Base-by-base conservation (phyloP, 371 early-diverging fungal species). In the Haplosporangium sp. region DNA sequence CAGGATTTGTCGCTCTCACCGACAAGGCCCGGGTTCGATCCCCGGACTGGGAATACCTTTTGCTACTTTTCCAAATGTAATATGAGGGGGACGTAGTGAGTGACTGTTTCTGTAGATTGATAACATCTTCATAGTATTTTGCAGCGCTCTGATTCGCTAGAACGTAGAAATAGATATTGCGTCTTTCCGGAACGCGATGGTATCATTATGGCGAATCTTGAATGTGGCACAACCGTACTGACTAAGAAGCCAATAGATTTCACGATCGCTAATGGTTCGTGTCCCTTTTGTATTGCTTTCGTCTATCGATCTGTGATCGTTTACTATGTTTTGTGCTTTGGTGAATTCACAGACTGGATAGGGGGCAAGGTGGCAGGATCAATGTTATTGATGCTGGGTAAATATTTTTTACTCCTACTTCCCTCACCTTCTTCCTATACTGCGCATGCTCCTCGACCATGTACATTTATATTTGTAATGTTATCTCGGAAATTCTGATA, bases 1-100 rank as follows among this genome's bases (percentile, higher is more conserved):
- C 79, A 78, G 78, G 78, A 78, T 78, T 78, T 78, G 78, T 78
- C 79, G 79, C 79, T 78, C 79, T 78, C 79, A 78, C 79, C 79
- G 79, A 78, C 74, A 78, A 78, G 79, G 79, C 79, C 79, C 79
- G 79, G 79, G 79, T 78, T 78, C 79, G 77, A 77, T 77, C 72
- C 77, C 77, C 77, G 77, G 77, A 77, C 77, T 77, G 77, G 77
- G 77, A 77, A 77, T 62, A 27, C 27, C 27, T 27, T 27, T 27
- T 27, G 27, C 27, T 27, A 27, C 27, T 27, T 27, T 27, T 27
- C 1, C 27, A 27, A 27, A 27, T 27, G 27, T 27, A 27, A 27
- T 27, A 27, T 27, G 27, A 27, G 27, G 27, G 27, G 27, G 27
- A 27, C 27, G 27, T 27, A 27, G 27, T 27, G 27, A 42, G 61